Evolutionary conservation across 768 basidiomycete species (phyloP), one percentile per base, ranked within the genome.

Genomic region (Termitomyces sp.): DNA sequence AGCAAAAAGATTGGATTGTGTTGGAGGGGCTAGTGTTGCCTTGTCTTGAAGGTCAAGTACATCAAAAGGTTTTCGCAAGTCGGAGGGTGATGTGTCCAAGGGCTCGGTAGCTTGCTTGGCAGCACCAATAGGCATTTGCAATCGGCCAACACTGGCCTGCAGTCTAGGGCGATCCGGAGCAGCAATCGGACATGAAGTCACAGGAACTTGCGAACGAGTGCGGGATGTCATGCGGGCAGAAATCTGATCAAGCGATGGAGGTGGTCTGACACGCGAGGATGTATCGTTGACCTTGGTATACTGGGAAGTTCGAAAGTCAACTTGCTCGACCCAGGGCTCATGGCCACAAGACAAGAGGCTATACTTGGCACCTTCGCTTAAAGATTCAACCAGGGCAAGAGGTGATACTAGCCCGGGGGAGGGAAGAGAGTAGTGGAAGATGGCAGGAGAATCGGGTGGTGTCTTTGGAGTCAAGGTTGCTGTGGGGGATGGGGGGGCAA

Each of bases 161-260:
- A 73, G 63, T 57, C 69, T 67, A 33, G 61, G 67, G 40, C 62
- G 62, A 57, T 65, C 63, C 64, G 44, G 64, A 62, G 50, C 63
- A 60, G 76, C 76, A 30, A 68, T 65, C 26, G 75, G 74, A 37
- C 76, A 65, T 49, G 72, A 74, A 58, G 61, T 64, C 32, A 55
- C 22, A 27, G 52, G 8, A 47, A 58, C 52, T 22, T 58, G 62
- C 70, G 65, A 62, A 56, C 58, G 69, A 51, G 69, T 69, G 34
- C 76, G 74, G 26, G 72, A 71, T 59, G 76, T 78, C 64, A 89
- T 64, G 61, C 79, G 87, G 42, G 88, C 85, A 33, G 84, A 82
- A 58, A 91, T 91, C 66, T 91, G 85, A 62, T 89, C 89, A 59
- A 92, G 82, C 26, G 89, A 91, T 22, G 89, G 89, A 37, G 85